Evolutionary conservation across 805 yeast species (phyloP).

Genomic region (Cephaloascus albidus): DNA sequence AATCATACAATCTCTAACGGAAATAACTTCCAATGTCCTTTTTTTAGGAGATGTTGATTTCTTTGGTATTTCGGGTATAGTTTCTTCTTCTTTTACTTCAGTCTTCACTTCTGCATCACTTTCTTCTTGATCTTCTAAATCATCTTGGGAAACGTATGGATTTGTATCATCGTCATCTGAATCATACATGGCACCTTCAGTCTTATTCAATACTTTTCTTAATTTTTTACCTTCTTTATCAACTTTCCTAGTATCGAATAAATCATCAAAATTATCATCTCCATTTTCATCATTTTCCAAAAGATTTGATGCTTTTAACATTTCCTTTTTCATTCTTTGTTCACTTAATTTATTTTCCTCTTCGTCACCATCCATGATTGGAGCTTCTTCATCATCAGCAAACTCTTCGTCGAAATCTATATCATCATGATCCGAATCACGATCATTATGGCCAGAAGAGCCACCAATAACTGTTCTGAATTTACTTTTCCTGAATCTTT

Average conservation of each 20-base stretch:
- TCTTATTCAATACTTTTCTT: constrained; percentile 71
- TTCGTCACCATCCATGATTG: constrained; percentile 91
- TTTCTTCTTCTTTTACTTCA: not conserved
- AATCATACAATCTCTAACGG: constrained; percentile 32
- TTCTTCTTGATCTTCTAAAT: constrained; percentile 57
- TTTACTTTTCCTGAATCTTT: constrained; percentile 28
- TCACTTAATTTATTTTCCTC: constrained; percentile 91
- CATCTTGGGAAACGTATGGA: constrained; percentile 57
- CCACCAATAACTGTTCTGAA: constrained; percentile 31
- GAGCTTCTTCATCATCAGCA: constrained; percentile 98
- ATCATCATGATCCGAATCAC: constrained; percentile 82
- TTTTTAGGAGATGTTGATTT: not conserved
- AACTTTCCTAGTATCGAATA: constrained; percentile 66
- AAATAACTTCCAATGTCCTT: constrained; percentile 1
- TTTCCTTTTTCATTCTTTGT: constrained; percentile 71
- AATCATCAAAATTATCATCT: constrained; percentile 60
- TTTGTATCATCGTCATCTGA: constrained; percentile 73
- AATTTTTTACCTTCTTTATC: constrained; percentile 88
- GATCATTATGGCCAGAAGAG: constrained; percentile 23
- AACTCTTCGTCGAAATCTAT: constrained; percentile 94
- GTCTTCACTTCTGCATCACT: constrained; percentile 24
- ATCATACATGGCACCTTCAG: constrained; percentile 87
- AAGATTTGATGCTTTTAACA: constrained; percentile 73
- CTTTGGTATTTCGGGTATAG: not conserved
- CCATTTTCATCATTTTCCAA: constrained; percentile 50